Percentiles rank a stretch among this genome's conserved stretches.
phyloP scores from a whole-genome alignment of 495 filamentous ascomycete species.

The Daldinia concentrica region DNA sequence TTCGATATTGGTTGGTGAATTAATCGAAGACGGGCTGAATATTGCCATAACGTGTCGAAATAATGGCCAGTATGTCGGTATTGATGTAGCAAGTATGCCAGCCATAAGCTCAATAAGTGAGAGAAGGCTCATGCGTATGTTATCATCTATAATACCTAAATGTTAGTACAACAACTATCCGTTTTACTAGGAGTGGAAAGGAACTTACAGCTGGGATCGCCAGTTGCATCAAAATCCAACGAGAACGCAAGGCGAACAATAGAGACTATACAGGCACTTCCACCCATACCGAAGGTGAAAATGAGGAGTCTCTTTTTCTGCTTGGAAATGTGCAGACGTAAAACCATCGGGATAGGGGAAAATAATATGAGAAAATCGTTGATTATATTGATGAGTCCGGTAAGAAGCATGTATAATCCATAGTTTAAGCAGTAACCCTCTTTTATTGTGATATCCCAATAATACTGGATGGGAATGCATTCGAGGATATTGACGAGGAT shows the following conservation, averaged over 20 bases:
- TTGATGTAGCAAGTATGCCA: background rate
- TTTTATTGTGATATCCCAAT: constrained; percentile 6
- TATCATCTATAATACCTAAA: background rate
- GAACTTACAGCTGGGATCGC: constrained; percentile 6
- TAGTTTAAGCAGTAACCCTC: constrained; percentile 18
- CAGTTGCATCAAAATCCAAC: constrained; percentile 14
- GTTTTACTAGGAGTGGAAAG: no score
- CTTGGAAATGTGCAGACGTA: background rate
- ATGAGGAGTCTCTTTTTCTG: constrained; percentile 20
- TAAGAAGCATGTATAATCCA: constrained; percentile 16
- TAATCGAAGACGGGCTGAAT: background rate
- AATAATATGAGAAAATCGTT: constrained; percentile 20
- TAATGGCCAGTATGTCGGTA: background rate
- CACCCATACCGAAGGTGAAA: constrained; percentile 19
- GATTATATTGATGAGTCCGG: constrained; percentile 27
- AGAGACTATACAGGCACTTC: constrained; percentile 19
- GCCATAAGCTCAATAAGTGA: background rate
- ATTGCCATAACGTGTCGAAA: background rate
- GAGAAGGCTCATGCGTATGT: background rate
- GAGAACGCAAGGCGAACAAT: constrained; percentile 28
- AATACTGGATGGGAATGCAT: constrained; percentile 22
- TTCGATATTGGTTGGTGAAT: background rate
- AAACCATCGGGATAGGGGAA: constrained; percentile 17
- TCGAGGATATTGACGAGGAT: constrained; percentile 14
- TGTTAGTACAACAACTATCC: no score